These are phyloP conservation scores for Castanea sativa DNA, from an alignment of 306 rosid genomes.

Conservation along the genomic window DNA sequence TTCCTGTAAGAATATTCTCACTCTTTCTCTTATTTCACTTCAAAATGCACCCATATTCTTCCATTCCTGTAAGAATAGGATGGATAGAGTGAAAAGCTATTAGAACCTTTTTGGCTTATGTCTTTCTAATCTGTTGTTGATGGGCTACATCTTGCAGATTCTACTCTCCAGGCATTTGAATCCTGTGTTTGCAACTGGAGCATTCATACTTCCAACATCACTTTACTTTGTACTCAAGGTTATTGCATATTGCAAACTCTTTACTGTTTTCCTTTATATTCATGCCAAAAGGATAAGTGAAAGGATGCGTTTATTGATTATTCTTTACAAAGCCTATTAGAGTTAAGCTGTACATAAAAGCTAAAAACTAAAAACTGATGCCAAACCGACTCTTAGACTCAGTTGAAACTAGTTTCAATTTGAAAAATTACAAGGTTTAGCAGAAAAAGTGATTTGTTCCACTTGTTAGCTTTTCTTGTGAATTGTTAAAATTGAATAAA, in stretches of 20 bases:
- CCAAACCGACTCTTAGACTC: neutral
- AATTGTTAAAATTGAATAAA: neutral
- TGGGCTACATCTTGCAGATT: constrained; percentile 59
- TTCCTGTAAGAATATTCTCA: constrained; percentile 64
- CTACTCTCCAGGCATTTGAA: constrained; percentile 62
- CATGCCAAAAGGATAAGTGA: neutral
- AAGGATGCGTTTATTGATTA: neutral
- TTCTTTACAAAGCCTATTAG: neutral
- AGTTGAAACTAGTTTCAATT: neutral
- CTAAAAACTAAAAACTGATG: too few species aligned
- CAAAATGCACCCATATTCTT: neutral
- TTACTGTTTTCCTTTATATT: constrained; percentile 6
- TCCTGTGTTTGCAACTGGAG: constrained; percentile 85
- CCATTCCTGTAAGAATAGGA: neutral
- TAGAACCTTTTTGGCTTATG: constrained; percentile 6
- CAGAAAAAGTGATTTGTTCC: neutral
- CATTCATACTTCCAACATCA: constrained; percentile 80
- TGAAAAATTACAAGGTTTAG: neutral
- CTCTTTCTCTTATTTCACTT: neutral
- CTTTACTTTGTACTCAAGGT: constrained; percentile 87
- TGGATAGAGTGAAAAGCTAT: constrained; percentile 8
- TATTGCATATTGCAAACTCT: constrained; percentile 5
- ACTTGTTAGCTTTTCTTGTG: neutral
- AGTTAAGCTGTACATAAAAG: neutral
- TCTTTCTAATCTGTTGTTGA: constrained; percentile 16